Percentiles rank a stretch among this genome's conserved stretches.
phyloP scores from a whole-genome alignment of 768 basidiomycete genomes.

The Boletus pseudopeckii region DNA sequence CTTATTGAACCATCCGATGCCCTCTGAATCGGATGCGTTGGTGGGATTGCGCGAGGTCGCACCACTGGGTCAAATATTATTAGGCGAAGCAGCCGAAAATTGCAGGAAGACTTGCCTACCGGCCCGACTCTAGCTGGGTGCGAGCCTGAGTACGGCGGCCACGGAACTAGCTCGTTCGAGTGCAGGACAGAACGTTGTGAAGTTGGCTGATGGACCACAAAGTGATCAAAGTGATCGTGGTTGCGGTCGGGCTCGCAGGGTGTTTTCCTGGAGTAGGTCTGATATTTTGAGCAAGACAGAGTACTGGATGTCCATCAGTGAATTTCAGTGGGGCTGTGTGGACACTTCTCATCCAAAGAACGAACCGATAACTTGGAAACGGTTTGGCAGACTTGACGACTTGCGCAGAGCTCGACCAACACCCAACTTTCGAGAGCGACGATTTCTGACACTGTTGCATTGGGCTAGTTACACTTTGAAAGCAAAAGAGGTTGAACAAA shows the following conservation, averaged over 20 bases:
- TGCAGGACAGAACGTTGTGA: background rate
- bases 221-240: background rate
- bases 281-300: background rate
- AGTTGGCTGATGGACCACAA: background rate
- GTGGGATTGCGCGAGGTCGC: background rate
- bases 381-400: background rate
- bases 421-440: background rate
- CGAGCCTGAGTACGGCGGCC: background rate
- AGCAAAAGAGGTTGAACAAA: background rate
- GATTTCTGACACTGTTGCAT: background rate
- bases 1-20: background rate
- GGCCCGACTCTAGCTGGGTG: background rate
- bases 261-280: background rate
- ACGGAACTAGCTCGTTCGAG: background rate
- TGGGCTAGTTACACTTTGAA: background rate
- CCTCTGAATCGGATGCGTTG: background rate
- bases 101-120: background rate
- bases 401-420: background rate
- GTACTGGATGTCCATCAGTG: background rate
- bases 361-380: background rate
- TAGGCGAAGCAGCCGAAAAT: background rate
- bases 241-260: no score
- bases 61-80: no score
- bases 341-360: background rate
- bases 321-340: background rate